phyloP scores from a whole-genome alignment of 306 rosid genomes.

The Cicer pinnatifidum region DNA sequence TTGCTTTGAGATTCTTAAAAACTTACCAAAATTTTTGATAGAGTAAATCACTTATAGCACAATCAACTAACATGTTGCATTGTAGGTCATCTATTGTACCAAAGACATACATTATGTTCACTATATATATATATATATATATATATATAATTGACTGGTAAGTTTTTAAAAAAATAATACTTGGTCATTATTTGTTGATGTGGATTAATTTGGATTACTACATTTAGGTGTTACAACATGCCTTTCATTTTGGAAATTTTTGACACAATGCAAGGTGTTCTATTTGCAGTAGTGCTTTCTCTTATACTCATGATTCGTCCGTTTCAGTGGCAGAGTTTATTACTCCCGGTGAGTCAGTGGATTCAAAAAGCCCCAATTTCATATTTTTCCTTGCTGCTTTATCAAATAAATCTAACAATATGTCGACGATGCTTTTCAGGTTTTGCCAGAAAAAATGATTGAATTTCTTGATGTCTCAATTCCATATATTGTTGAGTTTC shows the following conservation, averaged over 20 bases:
- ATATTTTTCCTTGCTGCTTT: constrained; percentile 24
- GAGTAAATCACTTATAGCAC: neutral
- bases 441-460: too few relatives aligned
- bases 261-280: constrained; percentile 75
- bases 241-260: constrained; percentile 46
- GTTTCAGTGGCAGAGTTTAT: constrained; percentile 93
- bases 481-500: too few relatives aligned
- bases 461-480: too few relatives aligned
- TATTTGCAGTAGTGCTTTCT: constrained; percentile 76
- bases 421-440: too few relatives aligned
- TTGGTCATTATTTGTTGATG: constrained; percentile 23
- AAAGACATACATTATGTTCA: constrained; percentile 77
- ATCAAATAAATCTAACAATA: constrained; percentile 34
- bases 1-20: neutral
- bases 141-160: constrained; percentile 47
- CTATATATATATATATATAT: constrained; percentile 46
- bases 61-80: constrained; percentile 2
- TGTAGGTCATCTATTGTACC: constrained; percentile 74
- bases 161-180: constrained; percentile 41
- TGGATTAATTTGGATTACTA: constrained; percentile 23
- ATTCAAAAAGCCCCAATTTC: constrained; percentile 30
- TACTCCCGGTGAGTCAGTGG: constrained; percentile 80
- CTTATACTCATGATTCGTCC: constrained; percentile 88
- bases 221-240: constrained; percentile 2
- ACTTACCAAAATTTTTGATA: neutral